Percentiles rank a stretch among this genome's conserved stretches.
phyloP scores from a whole-genome alignment of 1,284 basidiomycete species.

The Cystobasidium pallidum region DNA sequence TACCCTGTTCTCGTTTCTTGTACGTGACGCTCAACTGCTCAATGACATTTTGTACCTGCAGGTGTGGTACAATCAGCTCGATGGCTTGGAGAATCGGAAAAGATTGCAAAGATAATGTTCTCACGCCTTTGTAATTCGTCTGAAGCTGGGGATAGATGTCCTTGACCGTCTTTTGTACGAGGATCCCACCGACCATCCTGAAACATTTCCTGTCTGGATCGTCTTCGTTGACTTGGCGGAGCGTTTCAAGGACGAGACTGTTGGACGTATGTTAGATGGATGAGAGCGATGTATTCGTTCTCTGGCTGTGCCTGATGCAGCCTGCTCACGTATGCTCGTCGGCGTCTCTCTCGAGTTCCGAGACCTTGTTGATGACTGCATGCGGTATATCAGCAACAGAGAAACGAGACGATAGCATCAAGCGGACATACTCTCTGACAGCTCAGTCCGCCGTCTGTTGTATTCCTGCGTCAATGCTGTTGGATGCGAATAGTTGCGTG shows the following conservation, averaged over 20 bases:
- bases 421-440: slow-evolving; percentile 39
- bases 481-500: too few relatives aligned
- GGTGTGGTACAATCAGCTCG: background rate
- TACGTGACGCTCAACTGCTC: slow-evolving; percentile 23
- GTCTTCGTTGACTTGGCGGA: slow-evolving; percentile 73
- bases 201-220: slow-evolving; percentile 94
- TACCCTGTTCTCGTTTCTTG: slow-evolving; percentile 39
- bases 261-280: background rate
- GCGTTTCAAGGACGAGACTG: slow-evolving; percentile 85
- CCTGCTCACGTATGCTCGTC: slow-evolving; percentile 72
- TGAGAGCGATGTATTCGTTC: background rate
- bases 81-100: background rate
- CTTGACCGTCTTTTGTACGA: slow-evolving; percentile 93
- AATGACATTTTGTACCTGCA: slow-evolving; percentile 27
- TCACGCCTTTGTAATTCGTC: slow-evolving; percentile 79
- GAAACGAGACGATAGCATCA: background rate
- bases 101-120: slow-evolving; percentile 51
- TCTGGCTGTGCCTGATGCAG: background rate
- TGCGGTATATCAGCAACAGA: background rate
- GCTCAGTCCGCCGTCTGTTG: slow-evolving; percentile 39
- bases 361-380: slow-evolving; percentile 67
- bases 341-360: slow-evolving; percentile 87
- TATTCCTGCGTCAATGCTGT: slow-evolving; percentile 38
- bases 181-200: slow-evolving; percentile 90
- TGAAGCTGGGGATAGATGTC: slow-evolving; percentile 89